phyloP scores from a whole-genome alignment of 352 stramenopile genomes.

The Globisporangium apiculatum region DNA sequence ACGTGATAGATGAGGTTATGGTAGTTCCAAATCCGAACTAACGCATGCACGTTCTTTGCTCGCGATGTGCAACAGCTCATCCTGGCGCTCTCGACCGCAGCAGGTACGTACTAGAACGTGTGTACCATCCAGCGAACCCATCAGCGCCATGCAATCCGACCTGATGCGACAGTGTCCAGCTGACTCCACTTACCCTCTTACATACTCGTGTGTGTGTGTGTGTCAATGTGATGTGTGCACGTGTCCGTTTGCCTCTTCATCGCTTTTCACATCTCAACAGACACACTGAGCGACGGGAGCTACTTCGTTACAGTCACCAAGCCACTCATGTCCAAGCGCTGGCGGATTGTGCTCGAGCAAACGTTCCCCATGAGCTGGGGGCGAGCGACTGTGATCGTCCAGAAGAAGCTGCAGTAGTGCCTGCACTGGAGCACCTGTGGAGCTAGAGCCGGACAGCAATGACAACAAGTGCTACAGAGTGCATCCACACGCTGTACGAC shows the following conservation, averaged over 20 bases:
- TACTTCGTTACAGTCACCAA: constrained; percentile 66
- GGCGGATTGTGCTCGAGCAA: constrained; percentile 51
- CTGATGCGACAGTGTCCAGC: too few species aligned
- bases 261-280: constrained; percentile 6
- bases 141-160: too few species aligned
- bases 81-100: constrained; percentile 17
- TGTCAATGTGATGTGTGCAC: too few species aligned
- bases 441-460: too few species aligned
- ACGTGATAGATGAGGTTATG: not conserved
- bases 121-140: too few species aligned
- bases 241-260: too few species aligned
- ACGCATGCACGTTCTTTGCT: not conserved
- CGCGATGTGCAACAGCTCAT: constrained; percentile 12
- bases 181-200: too few species aligned
- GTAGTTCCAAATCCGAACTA: too few species aligned
- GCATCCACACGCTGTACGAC: too few species aligned
- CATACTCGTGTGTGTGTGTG: too few species aligned
- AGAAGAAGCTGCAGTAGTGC: constrained; percentile 28
- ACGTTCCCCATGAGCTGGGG: constrained; percentile 69
- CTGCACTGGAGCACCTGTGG: too few species aligned
- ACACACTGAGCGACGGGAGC: constrained; percentile 32
- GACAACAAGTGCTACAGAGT: too few species aligned
- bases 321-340: constrained; percentile 40
- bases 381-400: constrained; percentile 47
- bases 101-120: constrained; percentile 4